Evolutionary conservation across 1,139 yeast genomes (phyloP).

Genomic region (Blastobotrys raffinosifermentans): DNA sequence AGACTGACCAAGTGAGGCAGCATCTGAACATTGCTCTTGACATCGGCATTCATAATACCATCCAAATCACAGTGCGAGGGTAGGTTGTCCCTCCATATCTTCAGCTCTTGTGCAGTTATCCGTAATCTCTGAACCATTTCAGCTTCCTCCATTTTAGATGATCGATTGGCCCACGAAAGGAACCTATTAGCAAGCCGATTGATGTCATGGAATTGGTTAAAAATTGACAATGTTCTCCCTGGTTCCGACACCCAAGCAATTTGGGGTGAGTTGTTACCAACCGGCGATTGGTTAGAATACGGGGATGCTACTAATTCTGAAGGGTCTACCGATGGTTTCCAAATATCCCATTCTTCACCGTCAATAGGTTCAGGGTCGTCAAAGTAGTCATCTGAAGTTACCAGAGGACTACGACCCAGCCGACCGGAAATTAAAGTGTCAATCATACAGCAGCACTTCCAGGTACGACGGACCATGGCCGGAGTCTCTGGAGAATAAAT

Average conservation of each 20-base stretch:
- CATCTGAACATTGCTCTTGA: not conserved
- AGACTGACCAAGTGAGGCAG: slow-evolving; percentile 3
- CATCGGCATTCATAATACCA: slow-evolving; percentile 1
- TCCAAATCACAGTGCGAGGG: slow-evolving; percentile 2
- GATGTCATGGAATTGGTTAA: not conserved
- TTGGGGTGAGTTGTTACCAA: not conserved
- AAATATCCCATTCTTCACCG: slow-evolving; percentile 5
- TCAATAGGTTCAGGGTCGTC: not conserved
- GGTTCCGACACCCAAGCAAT: not conserved
- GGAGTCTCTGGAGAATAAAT: slow-evolving; percentile 2
- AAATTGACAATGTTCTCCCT: not conserved
- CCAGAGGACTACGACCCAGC: slow-evolving; percentile 3
- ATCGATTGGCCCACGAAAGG: not conserved
- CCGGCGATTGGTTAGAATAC: not conserved
- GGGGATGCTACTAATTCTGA: not conserved
- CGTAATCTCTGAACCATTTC: not conserved
- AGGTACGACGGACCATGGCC: not conserved
- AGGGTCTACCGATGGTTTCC: slow-evolving; percentile 2
- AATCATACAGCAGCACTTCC: slow-evolving; percentile 6
- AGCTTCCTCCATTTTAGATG: not conserved
- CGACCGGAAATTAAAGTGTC: slow-evolving; percentile 3
- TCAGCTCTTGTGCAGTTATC: slow-evolving; percentile 1
- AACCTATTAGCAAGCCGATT: slow-evolving; percentile 3
- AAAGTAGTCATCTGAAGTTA: not conserved
- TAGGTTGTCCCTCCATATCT: slow-evolving; percentile 2